Base-by-base conservation (phyloP, 2,329 filamentous ascomycete species). In the Cadophora gregata region DNA sequence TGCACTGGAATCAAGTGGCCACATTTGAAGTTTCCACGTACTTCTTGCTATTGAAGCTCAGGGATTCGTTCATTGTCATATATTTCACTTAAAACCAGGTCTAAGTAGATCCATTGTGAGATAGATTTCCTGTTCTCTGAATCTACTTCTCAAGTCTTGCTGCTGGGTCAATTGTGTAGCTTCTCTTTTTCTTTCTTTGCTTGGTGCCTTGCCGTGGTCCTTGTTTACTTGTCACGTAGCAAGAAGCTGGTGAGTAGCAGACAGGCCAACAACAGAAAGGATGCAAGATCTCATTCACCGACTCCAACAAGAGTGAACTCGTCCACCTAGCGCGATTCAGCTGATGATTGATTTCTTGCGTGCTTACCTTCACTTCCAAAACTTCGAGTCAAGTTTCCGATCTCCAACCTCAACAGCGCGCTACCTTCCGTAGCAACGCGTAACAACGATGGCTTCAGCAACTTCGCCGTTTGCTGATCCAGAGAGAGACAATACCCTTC, bases 191-290 rank as follows among this genome's bases (percentile, higher is more conserved):
- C 7, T 16, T 8, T n/a, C 6, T 1, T n/a, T 4, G 27, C 50
- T 2, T 53, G 16, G 12, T 3, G 16, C 50, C 31, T 51, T 25
- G n/a, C 27, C 33, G 3, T 25, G 55, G 55, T 38, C 16, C 29
- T 38, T 58, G 55, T 58, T 58, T 58, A 58, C 55, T 53, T 53
- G 50, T 53, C 50, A 27, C 50, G 25, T 31, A 53, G 4, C 50
- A 10, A 24, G 50, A 31, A 31, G 50, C 50, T 31, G 31, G 4
- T 27, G 16, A 24, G 50, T n/a, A 31, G 50, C 50, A 31, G 27
- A 25, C 50, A 2, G 50, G 14, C 50, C 42, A 59, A 42, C 42
- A 47, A 56, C 61, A 38, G n/a, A 7, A 21, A 47, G 45, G 45
- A 21, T 19, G 3, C 42, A 27, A 19, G 9, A 19, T 14, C 10